phyloP scores from a whole-genome alignment of 768 basidiomycete genomes.

The Auriscalpium microsporum region DNA sequence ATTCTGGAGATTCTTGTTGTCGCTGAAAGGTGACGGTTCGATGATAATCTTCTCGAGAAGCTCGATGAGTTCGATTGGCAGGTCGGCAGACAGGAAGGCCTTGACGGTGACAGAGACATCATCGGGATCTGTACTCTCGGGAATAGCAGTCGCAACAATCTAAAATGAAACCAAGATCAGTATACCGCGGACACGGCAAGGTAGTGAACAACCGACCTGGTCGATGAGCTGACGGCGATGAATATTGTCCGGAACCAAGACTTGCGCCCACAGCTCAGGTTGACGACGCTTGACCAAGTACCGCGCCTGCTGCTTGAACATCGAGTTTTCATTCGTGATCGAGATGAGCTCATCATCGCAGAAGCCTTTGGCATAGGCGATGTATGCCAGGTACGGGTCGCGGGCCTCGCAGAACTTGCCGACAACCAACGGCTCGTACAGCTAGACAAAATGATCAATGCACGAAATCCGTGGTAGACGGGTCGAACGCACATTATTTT shows the following conservation, averaged over 20 bases:
- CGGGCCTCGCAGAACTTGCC: constrained; percentile 99
- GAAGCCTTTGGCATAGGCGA: constrained; percentile 98
- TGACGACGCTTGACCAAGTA: constrained; percentile 96
- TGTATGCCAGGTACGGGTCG: constrained; percentile 97
- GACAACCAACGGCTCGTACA: constrained; percentile 94
- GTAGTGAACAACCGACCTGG: constrained; percentile 43
- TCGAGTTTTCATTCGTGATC: constrained; percentile 97
- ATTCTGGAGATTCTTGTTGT: constrained; percentile 96
- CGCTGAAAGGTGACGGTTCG: constrained; percentile 94
- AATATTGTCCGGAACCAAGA: constrained; percentile 80
- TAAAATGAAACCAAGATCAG: constrained; percentile 23
- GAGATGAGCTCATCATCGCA: constrained; percentile 96
- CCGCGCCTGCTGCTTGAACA: constrained; percentile 99
- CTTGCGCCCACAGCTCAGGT: constrained; percentile 94
- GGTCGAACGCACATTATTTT: constrained; percentile 74
- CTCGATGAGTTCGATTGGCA: constrained; percentile 95
- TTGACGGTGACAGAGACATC: constrained; percentile 99
- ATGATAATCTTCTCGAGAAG: constrained; percentile 97
- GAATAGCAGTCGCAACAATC: constrained; percentile 91
- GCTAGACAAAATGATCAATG: constrained; percentile 32
- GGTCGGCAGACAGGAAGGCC: constrained; percentile 93
- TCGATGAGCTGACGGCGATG: constrained; percentile 93
- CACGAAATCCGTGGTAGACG: neutral
- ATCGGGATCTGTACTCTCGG: constrained; percentile 92
- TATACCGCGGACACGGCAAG: neutral